These are phyloP conservation scores for Penicillium sp. DNA, from an alignment of 2,329 filamentous ascomycete genomes.

Conservation along the genomic window DNA sequence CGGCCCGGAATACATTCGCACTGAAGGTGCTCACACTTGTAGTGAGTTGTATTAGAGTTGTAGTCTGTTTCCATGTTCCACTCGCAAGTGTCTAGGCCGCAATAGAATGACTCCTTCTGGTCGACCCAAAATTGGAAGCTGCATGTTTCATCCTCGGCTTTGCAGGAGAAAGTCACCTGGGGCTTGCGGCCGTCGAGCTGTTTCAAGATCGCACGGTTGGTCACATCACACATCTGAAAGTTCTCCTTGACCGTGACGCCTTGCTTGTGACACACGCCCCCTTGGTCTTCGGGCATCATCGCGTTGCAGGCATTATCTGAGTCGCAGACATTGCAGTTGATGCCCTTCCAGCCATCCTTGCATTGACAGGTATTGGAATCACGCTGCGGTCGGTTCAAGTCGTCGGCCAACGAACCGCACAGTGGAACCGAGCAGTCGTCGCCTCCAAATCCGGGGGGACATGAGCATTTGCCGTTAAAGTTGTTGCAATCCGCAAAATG, in stretches of 20 bases:
- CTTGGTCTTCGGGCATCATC: conserved; percentile 78
- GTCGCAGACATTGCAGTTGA: conserved; percentile 97
- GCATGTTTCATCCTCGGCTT: conserved; percentile 70
- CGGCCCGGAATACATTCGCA: conserved; percentile 87
- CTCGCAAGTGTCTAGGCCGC: conserved; percentile 76
- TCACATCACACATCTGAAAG: conserved; percentile 97
- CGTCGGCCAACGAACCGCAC: conserved; percentile 83
- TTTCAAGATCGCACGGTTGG: conserved; percentile 88
- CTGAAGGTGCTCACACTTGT: conserved; percentile 78
- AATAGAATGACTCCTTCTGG: conserved; percentile 92
- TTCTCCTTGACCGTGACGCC: conserved; percentile 91
- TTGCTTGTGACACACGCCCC: conserved; percentile 87
- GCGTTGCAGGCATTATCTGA: conserved; percentile 80
- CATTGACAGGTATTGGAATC: conserved; percentile 73
- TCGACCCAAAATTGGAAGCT: conserved; percentile 99
- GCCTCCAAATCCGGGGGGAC: conserved; percentile 87
- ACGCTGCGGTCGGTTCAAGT: conserved; percentile 74
- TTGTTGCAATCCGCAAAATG: conserved; percentile 89
- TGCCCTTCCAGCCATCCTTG: conserved; percentile 89
- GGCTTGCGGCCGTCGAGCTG: conserved; percentile 81
- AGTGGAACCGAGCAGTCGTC: conserved; percentile 91
- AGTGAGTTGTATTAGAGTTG: conserved; percentile 75
- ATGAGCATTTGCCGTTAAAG: conserved; percentile 88
- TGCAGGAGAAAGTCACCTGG: conserved; percentile 92
- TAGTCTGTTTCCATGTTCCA: conserved; percentile 69